Evolutionary conservation across 331 rosid species (phyloP).

Genomic region (Rosa hybrid): DNA sequence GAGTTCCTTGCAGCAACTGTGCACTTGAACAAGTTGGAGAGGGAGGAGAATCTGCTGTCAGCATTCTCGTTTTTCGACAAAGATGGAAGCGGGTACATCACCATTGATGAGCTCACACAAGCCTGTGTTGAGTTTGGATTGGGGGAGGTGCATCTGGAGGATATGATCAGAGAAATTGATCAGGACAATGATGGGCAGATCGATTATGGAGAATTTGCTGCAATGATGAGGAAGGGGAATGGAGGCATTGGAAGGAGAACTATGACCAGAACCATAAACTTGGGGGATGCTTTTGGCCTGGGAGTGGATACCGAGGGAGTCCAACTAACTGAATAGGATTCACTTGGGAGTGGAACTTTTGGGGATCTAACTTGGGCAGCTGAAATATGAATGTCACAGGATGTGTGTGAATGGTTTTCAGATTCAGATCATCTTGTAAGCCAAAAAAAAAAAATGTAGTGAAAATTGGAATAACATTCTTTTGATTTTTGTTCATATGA

Average conservation of each 20-base stretch:
- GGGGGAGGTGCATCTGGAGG: conserved; percentile 47
- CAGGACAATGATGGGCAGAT: conserved; percentile 53
- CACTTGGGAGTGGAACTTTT: not conserved
- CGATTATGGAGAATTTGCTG: conserved; percentile 48
- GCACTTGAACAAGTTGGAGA: conserved; percentile 53
- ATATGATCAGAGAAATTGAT: conserved; percentile 51
- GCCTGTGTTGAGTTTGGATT: conserved; percentile 53
- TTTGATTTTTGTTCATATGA: not conserved
- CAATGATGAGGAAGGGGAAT: conserved; percentile 58
- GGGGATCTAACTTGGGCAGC: not conserved
- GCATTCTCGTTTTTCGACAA: conserved; percentile 55
- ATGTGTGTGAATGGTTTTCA: not conserved
- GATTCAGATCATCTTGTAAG: not conserved
- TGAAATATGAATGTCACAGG: not conserved
- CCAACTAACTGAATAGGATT: conserved; percentile 14
- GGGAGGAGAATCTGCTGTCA: conserved; percentile 46
- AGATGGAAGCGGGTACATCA: conserved; percentile 51
- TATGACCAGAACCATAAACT: conserved; percentile 39
- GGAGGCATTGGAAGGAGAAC: conserved; percentile 51
- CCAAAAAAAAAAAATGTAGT: not conserved
- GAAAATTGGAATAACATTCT: conserved; percentile 11
- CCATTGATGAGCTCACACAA: conserved; percentile 49
- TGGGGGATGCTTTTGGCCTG: conserved; percentile 45
- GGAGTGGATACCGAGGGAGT: conserved; percentile 19
- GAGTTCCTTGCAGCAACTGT: conserved; percentile 58